These are phyloP conservation scores for Mangifera indica DNA, from an alignment of 345 rosid genomes.

Conservation along the genomic window DNA sequence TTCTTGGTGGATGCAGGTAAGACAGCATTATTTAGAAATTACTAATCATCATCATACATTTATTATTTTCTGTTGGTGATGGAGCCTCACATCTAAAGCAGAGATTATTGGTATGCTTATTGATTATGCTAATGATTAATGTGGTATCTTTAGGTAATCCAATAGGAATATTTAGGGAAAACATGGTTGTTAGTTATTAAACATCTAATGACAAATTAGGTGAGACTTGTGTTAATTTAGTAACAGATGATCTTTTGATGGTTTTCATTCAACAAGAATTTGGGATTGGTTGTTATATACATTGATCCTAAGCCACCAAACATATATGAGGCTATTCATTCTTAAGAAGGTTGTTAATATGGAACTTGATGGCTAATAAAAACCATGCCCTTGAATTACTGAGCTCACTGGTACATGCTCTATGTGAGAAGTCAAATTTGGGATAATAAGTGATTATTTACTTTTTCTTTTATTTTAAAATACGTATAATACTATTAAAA, in stretches of 20 bases:
- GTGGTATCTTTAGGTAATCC: conserved; percentile 7
- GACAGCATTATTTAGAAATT: neutral
- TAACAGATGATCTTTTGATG: neutral
- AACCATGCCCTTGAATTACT: neutral
- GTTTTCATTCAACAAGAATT: neutral
- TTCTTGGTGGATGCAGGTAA: neutral
- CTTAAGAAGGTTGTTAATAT: neutral
- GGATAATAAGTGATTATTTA: too few relatives aligned
- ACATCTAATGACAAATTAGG: neutral
- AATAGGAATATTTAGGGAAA: conserved; percentile 17
- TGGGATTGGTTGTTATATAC: conserved; percentile 2
- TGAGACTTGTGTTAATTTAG: neutral
- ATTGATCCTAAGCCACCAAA: neutral
- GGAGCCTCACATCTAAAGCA: neutral
- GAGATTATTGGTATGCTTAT: neutral
- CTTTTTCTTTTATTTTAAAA: too few relatives aligned
- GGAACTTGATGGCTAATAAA: too few relatives aligned
- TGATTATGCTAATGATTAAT: neutral
- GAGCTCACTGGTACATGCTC: neutral
- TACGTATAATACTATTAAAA: too few relatives aligned
- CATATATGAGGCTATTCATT: neutral
- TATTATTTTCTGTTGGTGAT: neutral
- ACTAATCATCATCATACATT: neutral
- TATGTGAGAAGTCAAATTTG: too few relatives aligned
- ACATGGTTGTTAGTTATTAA: conserved; percentile 9